Percentiles rank a stretch among this genome's conserved stretches.
These are phyloP conservation scores for Gastrodia elata DNA, from an alignment of 106 monocot genomes.

Conservation along the genomic window DNA sequence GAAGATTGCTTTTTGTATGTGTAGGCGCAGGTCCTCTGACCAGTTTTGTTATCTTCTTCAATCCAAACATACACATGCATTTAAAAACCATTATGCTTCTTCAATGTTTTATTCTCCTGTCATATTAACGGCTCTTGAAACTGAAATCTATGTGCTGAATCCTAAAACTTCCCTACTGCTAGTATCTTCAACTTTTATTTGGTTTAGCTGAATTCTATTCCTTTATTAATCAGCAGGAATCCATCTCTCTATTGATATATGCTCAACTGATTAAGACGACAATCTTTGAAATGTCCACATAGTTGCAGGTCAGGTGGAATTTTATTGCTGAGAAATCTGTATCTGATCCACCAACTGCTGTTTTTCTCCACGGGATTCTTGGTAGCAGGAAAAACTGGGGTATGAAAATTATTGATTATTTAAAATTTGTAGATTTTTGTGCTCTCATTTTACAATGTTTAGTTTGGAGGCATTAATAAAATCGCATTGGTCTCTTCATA, in stretches of 20 bases:
- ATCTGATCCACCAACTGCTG: slow-evolving; percentile 88
- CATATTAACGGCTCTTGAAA: background rate
- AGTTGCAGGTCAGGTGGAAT: slow-evolving; percentile 60
- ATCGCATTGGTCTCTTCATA: background rate
- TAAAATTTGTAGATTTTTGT: background rate
- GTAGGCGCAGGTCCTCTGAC: no score
- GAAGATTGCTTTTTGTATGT: no score
- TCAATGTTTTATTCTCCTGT: background rate
- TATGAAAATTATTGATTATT: slow-evolving; percentile 12
- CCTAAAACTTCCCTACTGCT: background rate
- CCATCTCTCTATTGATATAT: slow-evolving; percentile 2
- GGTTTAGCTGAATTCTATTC: background rate
- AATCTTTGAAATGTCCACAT: background rate
- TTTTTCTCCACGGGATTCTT: slow-evolving; percentile 95
- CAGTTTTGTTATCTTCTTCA: no score
- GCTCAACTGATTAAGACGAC: background rate
- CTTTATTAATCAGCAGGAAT: background rate
- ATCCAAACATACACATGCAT: no score
- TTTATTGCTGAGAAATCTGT: slow-evolving; percentile 48
- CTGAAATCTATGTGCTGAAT: background rate
- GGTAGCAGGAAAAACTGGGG: slow-evolving; percentile 97
- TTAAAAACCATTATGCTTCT: no score
- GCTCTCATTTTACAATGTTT: background rate
- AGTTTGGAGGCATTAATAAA: background rate
- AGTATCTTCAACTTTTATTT: background rate